Evolutionary conservation across 352 stramenopile species (phyloP).

Genomic region (Phytophthora tentaculata): DNA sequence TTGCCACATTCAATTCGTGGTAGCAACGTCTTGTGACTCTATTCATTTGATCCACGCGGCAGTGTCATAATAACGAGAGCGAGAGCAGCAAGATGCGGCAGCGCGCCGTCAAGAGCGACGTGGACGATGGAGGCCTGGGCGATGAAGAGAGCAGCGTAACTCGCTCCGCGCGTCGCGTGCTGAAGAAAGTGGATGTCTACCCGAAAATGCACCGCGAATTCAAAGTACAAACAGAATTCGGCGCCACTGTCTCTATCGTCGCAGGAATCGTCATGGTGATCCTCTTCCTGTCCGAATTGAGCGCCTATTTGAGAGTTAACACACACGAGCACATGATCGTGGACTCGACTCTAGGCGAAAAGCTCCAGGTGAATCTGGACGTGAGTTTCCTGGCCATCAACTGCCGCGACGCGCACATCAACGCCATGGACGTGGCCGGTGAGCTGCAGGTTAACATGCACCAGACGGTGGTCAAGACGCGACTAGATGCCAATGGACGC

Average conservation of each 20-base stretch:
- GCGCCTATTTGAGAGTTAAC: slow-evolving; percentile 77
- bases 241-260: slow-evolving; percentile 58
- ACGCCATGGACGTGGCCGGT: slow-evolving; percentile 98
- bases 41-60: slow-evolving; percentile 20
- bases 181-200: slow-evolving; percentile 93
- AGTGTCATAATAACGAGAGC: slow-evolving; percentile 8
- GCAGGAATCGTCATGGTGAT: slow-evolving; percentile 26
- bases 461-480: slow-evolving; percentile 95
- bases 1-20: not conserved
- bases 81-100: slow-evolving; percentile 52
- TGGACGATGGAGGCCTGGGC: slow-evolving; percentile 51
- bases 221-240: slow-evolving; percentile 94
- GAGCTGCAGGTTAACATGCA: slow-evolving; percentile 98
- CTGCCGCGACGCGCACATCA: slow-evolving; percentile 97
- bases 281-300: slow-evolving; percentile 78
- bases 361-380: slow-evolving; percentile 97
- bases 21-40: slow-evolving; percentile 4
- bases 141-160: slow-evolving; percentile 48
- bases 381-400: slow-evolving; percentile 97
- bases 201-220: slow-evolving; percentile 97
- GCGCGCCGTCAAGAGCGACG: slow-evolving; percentile 61
- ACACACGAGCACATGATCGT: slow-evolving; percentile 96
- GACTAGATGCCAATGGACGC: slow-evolving; percentile 72
- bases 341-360: slow-evolving; percentile 94
- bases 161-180: slow-evolving; percentile 57